Conservation (phyloP, 345 rosid genomes). For the Sonneratia alba region DNA sequence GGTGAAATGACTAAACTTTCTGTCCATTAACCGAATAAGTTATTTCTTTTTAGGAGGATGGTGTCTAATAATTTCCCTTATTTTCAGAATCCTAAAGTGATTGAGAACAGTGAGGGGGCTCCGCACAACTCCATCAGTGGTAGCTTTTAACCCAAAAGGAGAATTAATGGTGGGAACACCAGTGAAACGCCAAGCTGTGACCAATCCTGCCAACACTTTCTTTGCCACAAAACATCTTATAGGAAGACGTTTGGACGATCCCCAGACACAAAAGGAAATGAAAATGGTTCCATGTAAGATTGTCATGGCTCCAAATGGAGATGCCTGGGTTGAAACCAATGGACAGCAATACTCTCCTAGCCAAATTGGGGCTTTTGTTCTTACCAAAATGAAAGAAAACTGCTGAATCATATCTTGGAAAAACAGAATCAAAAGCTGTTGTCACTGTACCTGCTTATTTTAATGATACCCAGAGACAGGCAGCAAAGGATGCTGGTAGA, state of each 20-base stretch:
- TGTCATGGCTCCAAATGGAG: conserved; percentile 79
- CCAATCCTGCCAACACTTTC: too few relatives aligned
- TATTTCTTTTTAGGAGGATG: neutral
- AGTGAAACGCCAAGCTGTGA: too few relatives aligned
- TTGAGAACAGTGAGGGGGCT: conserved; percentile 82
- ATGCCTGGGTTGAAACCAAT: conserved; percentile 84
- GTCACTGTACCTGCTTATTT: conserved; percentile 87
- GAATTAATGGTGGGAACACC: too few relatives aligned
- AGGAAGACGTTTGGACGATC: too few relatives aligned
- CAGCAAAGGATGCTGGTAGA: conserved; percentile 89
- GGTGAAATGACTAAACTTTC: conserved; percentile 21
- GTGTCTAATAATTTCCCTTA: neutral
- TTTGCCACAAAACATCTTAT: too few relatives aligned
- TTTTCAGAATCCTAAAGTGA: conserved; percentile 60
- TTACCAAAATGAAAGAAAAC: conserved; percentile 90
- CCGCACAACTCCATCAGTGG: conserved; percentile 83
- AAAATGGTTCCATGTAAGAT: conserved; percentile 82
- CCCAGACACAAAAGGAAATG: conserved; percentile 51
- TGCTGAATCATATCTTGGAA: conserved; percentile 73
- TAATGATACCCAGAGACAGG: conserved; percentile 91
- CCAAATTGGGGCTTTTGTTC: conserved; percentile 66
- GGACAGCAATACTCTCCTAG: conserved; percentile 85
- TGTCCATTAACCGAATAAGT: neutral
- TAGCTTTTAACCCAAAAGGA: conserved; percentile 61
- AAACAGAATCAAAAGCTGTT: conserved; percentile 61